phyloP scores from a whole-genome alignment of 1,284 basidiomycete genomes.

The Heterobasidion parviporum region DNA sequence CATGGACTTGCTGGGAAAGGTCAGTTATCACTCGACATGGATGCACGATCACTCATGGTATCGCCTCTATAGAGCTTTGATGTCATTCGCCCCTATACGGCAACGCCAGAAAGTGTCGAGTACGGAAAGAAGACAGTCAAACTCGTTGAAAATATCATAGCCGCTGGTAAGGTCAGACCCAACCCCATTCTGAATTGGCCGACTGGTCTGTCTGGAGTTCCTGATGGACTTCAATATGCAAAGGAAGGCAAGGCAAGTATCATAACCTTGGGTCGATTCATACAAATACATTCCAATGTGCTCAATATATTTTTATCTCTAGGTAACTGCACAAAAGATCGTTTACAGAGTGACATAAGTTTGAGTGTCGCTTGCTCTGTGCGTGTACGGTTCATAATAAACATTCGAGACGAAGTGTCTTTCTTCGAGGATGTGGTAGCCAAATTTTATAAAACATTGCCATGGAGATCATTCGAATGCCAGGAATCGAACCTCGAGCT shows the following conservation, averaged over 20 bases:
- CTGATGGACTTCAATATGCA: constrained; percentile 2
- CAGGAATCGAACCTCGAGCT: no score
- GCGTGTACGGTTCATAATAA: no score
- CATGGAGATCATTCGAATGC: no score
- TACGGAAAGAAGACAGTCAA: background rate
- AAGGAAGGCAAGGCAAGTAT: constrained; percentile 4
- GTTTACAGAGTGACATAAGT: no score
- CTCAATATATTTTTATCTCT: background rate
- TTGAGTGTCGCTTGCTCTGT: no score
- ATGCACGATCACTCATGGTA: background rate
- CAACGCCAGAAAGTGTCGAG: background rate
- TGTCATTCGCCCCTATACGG: background rate
- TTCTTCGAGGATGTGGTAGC: no score
- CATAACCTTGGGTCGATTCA: background rate
- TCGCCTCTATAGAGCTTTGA: background rate
- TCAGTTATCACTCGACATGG: background rate
- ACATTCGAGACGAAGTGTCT: no score
- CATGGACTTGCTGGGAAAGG: constrained; percentile 2
- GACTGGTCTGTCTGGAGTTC: background rate
- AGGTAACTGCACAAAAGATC: constrained; percentile 7
- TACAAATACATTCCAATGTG: background rate
- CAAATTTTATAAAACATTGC: no score
- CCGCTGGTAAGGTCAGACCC: constrained; percentile 1
- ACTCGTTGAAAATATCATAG: background rate
- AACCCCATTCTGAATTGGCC: background rate